These are phyloP conservation scores for Musa schizocarpa DNA, from an alignment of 176 grass and related monocot genomes.

Conservation along the genomic window DNA sequence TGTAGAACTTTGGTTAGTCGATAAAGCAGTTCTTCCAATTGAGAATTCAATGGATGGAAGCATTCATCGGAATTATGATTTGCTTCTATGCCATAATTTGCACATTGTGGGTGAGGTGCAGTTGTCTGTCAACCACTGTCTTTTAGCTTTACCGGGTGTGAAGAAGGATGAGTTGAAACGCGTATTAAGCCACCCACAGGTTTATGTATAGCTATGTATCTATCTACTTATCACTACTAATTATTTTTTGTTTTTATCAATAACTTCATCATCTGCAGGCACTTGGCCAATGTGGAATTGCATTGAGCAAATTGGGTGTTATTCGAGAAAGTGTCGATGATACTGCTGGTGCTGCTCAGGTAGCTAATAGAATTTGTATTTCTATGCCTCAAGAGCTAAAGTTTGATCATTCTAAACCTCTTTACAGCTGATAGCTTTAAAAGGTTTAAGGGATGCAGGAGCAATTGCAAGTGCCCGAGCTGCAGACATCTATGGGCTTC, in stretches of 20 bases:
- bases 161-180: slow-evolving; percentile 29
- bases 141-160: slow-evolving; percentile 43
- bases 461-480: slow-evolving; percentile 43
- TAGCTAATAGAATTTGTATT: slow-evolving; percentile 18
- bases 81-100: slow-evolving; percentile 42
- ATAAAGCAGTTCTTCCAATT: slow-evolving; percentile 50
- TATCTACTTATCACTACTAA: background rate
- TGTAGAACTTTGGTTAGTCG: slow-evolving; percentile 46
- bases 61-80: slow-evolving; percentile 52
- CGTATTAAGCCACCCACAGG: slow-evolving; percentile 51
- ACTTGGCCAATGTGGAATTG: slow-evolving; percentile 46
- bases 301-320: slow-evolving; percentile 33
- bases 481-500: slow-evolving; percentile 39
- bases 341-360: slow-evolving; percentile 43
- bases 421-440: slow-evolving; percentile 36
- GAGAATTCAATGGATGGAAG: slow-evolving; percentile 59
- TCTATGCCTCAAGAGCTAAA: background rate
- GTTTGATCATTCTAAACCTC: background rate
- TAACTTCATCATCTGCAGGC: slow-evolving; percentile 26
- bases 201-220: background rate
- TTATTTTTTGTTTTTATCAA: background rate
- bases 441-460: slow-evolving; percentile 42
- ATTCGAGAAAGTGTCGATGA: slow-evolving; percentile 35
- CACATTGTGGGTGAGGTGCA: slow-evolving; percentile 60
- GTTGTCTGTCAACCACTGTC: slow-evolving; percentile 39